Base-by-base conservation (phyloP, 2,329 filamentous ascomycete genomes). In the Microcyclosporella mali region DNA sequence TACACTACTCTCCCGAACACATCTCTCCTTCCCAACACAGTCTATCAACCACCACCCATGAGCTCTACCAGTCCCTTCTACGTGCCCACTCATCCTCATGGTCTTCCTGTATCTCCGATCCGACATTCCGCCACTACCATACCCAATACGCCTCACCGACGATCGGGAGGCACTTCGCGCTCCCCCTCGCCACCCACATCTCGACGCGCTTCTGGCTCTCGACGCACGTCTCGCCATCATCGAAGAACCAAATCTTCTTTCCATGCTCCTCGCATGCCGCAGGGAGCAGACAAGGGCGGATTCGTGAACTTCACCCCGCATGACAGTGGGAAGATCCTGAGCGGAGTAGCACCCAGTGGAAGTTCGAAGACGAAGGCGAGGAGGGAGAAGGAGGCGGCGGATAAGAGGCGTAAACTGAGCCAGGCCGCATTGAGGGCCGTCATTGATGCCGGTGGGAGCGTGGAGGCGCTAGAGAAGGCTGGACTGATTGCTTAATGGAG, bases 341-440 rank as follows among this genome's bases (percentile, higher is more conserved):
- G 79, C 6, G 90, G 89, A 4, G 92, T 98, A 10, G 92, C 92
- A 34, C 90, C 90, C 1, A 89, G 84, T 52, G 92, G 92, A 8
- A 88, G 82, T 55, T 85, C 80, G 53, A 97, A 97, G 76, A 97
- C 92, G 7, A 95, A 95, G 63, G 88, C 88, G n/a, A 71, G 88
- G 42, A 72, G 92, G 38, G 90, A 97, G 65, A 85, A 87, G 63
- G 90, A 95, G 69, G 87, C 87, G 1, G 73, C 77, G 40, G 90
- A 95, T 59, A 82, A 83, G 66, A 73, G 85, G 56, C 69, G 82
- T 53, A 74, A 77, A 60, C 61, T 89, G 42, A 82, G 77, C 57
- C 79, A 85, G 63, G 79, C 80, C 6, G 81, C 84, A 21, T 67
- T 83, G 50, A 78, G 78, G 63, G 83, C 82, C 7, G 79, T 88